Evolutionary conservation across 1,284 basidiomycete species (phyloP), one percentile per base, ranked within the genome.

Genomic region (Cystobasidiaceae sp.): DNA sequence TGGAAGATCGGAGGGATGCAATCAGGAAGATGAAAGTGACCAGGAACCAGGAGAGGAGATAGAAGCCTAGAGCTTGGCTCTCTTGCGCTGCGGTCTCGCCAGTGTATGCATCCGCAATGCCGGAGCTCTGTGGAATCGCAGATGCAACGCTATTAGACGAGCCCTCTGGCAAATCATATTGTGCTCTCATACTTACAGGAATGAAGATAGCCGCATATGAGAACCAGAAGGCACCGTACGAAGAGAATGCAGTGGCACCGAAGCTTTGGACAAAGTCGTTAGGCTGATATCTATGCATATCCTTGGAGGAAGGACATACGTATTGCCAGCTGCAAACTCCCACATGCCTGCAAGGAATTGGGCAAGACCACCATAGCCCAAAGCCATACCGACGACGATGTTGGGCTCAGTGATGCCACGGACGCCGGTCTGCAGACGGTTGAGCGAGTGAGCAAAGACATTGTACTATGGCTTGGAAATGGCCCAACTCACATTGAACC

Each of bases 371-470:
- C 92, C 92, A 23, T 51, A 66, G 33, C 34, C 19, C 21, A 67
- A 75, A 6, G 88, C 88, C 84, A 92, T 88, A 68, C 89, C 90
- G 61, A 92, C 81, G 67, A 93, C 83, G 57, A 87, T 83, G 73
- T 93, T 91, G 80, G 33, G 84, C 77, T 56, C 80, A 73, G 71
- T 72, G 58, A 80, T 39, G n/a, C 37, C 11, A 39, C 11, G 37
- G 37, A 39, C 11, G n/a, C n/a, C 11, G 37, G n/a, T 11, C 54
- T 56, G 13, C 2, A 17, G 37, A n/a, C n/a, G n/a, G n/a, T n/a
- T n/a, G n/a, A n/a, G 71, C 33, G 77, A 1, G 9, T 71, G 64
- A 52, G 77, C 72, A 70, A 78, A 80, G 73, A 72, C 75, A 59
- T 79, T 67, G 28, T 27, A 37, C 9, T 48, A 28, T 21, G n/a